These are phyloP conservation scores for Sordaria brevicollis DNA, from an alignment of 495 filamentous ascomycete genomes.

Conservation along the genomic window DNA sequence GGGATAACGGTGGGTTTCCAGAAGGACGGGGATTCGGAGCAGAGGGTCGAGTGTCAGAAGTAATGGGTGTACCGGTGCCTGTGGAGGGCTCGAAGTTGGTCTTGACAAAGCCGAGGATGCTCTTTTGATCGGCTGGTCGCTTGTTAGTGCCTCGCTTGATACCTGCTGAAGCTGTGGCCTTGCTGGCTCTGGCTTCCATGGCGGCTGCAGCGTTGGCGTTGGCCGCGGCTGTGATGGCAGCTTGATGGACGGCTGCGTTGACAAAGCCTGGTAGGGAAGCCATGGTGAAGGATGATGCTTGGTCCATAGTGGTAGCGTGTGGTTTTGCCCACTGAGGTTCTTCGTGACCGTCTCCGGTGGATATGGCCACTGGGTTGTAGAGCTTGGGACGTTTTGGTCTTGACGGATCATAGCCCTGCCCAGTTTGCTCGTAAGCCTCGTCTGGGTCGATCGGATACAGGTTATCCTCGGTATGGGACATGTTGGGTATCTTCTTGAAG, in stretches of 20 bases:
- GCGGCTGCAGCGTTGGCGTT: conserved; percentile 12
- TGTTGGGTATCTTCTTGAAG: conserved; percentile 30
- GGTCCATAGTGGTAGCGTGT: conserved; percentile 38
- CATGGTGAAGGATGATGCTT: conserved; percentile 29
- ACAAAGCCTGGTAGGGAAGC: conserved; percentile 31
- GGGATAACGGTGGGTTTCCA: not conserved
- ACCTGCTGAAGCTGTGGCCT: not conserved
- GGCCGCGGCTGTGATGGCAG: conserved; percentile 18
- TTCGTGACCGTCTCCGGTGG: conserved; percentile 15
- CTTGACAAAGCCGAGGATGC: conserved; percentile 26
- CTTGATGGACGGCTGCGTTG: conserved; percentile 32
- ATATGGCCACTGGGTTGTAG: conserved; percentile 10
- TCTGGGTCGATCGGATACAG: conserved; percentile 26
- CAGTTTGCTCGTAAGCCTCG: conserved; percentile 2
- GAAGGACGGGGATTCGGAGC: not conserved
- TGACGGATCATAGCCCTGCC: conserved; percentile 1
- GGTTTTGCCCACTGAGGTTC: conserved; percentile 19
- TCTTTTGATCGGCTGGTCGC: conserved; percentile 29
- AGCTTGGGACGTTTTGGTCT: conserved; percentile 17
- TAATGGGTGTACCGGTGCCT: not conserved
- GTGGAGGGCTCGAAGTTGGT: conserved; percentile 3
- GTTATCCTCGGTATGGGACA: conserved; percentile 31
- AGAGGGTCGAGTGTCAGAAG: not conserved
- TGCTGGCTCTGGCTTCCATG: conserved; percentile 10
- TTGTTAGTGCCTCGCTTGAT: conserved; percentile 17